Evolutionary conservation across 805 yeast genomes (phyloP), one percentile per base, ranked within the genome.

Genomic region (Candida adriatica): DNA sequence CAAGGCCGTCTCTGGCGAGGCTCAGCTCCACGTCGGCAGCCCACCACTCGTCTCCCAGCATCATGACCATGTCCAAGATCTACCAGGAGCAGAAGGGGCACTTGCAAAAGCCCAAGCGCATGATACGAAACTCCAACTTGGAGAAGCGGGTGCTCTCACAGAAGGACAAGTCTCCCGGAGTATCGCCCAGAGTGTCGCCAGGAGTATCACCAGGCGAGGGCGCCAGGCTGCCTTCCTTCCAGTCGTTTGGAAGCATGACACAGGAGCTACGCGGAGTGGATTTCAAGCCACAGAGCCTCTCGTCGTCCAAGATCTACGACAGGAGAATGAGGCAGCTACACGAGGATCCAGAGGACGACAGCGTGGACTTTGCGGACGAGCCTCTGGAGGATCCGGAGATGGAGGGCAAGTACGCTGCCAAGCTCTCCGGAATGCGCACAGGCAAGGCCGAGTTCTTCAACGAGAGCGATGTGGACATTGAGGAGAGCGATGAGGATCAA

Each of bases 51-150:
- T 31, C 49, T 6, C 39, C 53, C 9, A 44, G 49, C 28, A 47
- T 50, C 6, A 36, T 45, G 31, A 48, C 53, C 11, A 31, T 50
- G 26, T 50, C 53, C 6, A 47, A 41, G 30, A 18, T 50, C 18
- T 45, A 48, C 30, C 42, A 46, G 16, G 48, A 35, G 19, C 42
- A 37, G 27, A 33, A 39, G 16, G 39, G 39, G 18, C 35, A 28
- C n/a, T n/a, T n/a, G n/a, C n/a, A n/a, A n/a, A n/a, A n/a, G n/a
- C n/a, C n/a, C n/a, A n/a, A n/a, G n/a, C n/a, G n/a, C n/a, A n/a
- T n/a, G n/a, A n/a, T n/a, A n/a, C n/a, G n/a, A n/a, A n/a, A n/a
- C n/a, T n/a, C n/a, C n/a, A n/a, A n/a, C n/a, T 33, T 48, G 26
- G 48, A 48, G 34, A 46, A 42, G 29, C 27, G 39, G n/a, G 51